Percentiles rank a stretch among this genome's conserved stretches.
Conservation (phyloP, 2,329 filamentous ascomycete species). For the Monilinia polystroma region DNA sequence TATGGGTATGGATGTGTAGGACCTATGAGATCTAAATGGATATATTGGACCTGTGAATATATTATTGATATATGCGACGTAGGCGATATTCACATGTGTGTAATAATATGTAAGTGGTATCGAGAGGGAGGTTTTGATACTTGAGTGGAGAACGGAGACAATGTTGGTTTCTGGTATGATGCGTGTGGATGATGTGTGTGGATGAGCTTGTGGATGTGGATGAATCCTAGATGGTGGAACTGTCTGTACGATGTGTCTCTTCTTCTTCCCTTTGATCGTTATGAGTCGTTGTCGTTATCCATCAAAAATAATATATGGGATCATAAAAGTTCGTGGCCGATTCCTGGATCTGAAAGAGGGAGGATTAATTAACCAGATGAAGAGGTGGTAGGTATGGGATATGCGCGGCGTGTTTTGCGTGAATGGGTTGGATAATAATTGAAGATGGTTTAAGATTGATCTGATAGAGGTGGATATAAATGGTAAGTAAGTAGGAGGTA, state of each 20-base stretch:
- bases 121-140: not conserved
- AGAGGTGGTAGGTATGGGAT: too few species aligned
- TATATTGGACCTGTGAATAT: too few species aligned
- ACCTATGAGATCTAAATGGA: too few species aligned
- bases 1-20: too few species aligned
- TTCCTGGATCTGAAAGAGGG: not conserved
- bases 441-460: too few species aligned
- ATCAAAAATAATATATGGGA: not conserved
- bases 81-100: constrained; percentile 7
- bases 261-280: not conserved
- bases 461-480: too few species aligned
- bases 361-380: too few species aligned
- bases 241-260: not conserved
- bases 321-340: not conserved
- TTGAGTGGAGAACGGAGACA: constrained; percentile 16
- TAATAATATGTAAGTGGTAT: not conserved
- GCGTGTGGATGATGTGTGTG: not conserved
- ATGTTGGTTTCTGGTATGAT: constrained; percentile 1
- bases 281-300: constrained; percentile 18
- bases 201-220: not conserved
- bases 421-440: too few species aligned
- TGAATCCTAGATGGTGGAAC: constrained; percentile 6
- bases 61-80: not conserved
- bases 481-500: too few species aligned
- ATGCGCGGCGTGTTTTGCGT: too few species aligned